phyloP scores from a whole-genome alignment of 2,329 filamentous ascomycete genomes.

The Trichoderma sp. region DNA sequence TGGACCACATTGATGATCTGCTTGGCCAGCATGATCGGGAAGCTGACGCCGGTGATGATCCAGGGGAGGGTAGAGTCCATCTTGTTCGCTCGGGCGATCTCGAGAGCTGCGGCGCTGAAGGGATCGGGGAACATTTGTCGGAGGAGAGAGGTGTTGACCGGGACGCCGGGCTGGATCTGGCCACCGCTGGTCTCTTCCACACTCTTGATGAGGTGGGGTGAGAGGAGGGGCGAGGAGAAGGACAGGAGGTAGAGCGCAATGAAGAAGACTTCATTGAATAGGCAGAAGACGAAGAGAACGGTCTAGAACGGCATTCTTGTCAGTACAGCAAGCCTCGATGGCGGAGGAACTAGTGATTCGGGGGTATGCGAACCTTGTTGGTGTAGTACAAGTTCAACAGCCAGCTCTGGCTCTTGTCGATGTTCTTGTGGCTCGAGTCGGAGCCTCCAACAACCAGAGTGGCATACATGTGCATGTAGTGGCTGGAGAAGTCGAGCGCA shows the following conservation, averaged over 20 bases:
- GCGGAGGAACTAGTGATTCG: not conserved
- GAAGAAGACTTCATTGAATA: conserved; percentile 94
- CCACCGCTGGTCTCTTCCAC: conserved; percentile 52
- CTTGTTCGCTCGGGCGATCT: conserved; percentile 92
- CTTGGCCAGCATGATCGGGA: conserved; percentile 86
- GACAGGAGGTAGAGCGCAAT: conserved; percentile 96
- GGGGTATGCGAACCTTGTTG: conserved; percentile 67
- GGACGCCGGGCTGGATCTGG: conserved; percentile 61
- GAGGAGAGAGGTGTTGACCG: conserved; percentile 67
- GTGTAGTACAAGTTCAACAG: conserved; percentile 95
- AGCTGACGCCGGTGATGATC: conserved; percentile 77
- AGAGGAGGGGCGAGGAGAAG: conserved; percentile 87
- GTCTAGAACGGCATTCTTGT: conserved; percentile 50
- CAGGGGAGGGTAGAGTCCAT: conserved; percentile 65
- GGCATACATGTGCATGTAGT: conserved; percentile 99
- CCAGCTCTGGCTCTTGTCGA: conserved; percentile 84
- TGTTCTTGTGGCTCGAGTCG: conserved; percentile 84
- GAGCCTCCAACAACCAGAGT: conserved; percentile 83
- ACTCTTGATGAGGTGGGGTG: conserved; percentile 73
- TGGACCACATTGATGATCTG: conserved; percentile 94
- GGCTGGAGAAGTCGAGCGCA: conserved; percentile 86
- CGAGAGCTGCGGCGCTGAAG: conserved; percentile 87
- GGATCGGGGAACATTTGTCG: conserved; percentile 80
- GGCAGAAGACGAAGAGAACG: conserved; percentile 87
- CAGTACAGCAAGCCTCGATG: not conserved